Conservation (phyloP, 2,329 filamentous ascomycete genomes). For the Beauveria bassiana region DNA sequence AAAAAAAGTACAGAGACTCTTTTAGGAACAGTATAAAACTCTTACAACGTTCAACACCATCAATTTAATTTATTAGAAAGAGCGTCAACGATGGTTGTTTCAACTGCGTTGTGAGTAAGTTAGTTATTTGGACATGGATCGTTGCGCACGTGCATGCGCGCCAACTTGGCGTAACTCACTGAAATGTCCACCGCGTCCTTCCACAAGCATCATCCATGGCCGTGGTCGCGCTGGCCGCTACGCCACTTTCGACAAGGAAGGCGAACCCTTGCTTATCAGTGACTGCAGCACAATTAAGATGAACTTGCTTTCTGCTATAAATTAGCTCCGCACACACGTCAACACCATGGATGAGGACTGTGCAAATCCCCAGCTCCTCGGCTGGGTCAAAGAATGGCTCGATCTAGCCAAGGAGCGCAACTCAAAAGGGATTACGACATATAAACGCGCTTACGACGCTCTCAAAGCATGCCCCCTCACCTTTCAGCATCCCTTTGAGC, state of each 20-base stretch:
- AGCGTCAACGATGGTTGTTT: not conserved
- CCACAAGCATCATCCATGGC: not conserved
- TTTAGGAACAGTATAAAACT: too few relatives aligned
- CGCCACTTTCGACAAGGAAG: not conserved
- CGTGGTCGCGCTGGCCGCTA: not conserved
- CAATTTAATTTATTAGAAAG: not conserved
- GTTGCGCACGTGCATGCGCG: slow-evolving; percentile 1
- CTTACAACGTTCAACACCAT: too few relatives aligned
- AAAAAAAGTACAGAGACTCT: too few relatives aligned
- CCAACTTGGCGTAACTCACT: not conserved
- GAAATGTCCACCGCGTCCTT: not conserved
- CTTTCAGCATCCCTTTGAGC: slow-evolving; percentile 66
- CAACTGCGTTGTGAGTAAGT: not conserved
- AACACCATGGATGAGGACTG: slow-evolving; percentile 8
- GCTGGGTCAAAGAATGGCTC: slow-evolving; percentile 72
- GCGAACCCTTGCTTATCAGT: not conserved
- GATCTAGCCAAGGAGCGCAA: slow-evolving; percentile 61
- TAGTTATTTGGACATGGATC: too few relatives aligned
- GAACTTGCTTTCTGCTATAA: too few relatives aligned
- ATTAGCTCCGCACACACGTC: not conserved
- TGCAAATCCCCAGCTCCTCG: slow-evolving; percentile 62
- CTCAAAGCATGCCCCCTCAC: slow-evolving; percentile 65
- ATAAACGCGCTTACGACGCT: slow-evolving; percentile 68
- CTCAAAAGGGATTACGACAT: slow-evolving; percentile 62
- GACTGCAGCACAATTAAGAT: not conserved